Base-by-base conservation (phyloP, 2,329 filamentous ascomycete species). In the Coniochaeta sp. region DNA sequence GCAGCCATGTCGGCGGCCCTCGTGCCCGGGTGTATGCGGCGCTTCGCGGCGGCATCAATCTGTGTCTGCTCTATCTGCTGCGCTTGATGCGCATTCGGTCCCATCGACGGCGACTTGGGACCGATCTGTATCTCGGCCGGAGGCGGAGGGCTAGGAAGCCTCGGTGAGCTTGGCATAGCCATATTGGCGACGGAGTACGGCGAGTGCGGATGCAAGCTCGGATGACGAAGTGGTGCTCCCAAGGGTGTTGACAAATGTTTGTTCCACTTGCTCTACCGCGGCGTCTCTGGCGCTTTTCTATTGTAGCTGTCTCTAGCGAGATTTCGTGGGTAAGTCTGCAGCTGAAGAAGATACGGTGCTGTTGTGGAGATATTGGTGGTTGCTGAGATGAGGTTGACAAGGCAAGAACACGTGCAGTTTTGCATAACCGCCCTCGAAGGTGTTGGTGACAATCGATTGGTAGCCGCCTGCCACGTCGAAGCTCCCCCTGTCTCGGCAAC, bases 51-150 rank as follows among this genome's bases (percentile, higher is more conserved):
- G 61, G 85, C 82, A 58, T 94, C 87, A 59, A 85, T 76, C 57
- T 77, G 76, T 62, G 68, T 78, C 67, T 78, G 77, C 66, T 84
- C 83, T 63, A 83, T 83, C 69, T 79, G 81, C 66, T 77, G 80
- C 58, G 68, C 78, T 75, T 72, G 80, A 64, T 65, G 85, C 69
- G 72, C 73, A 46, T 64, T 61, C 45, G 67, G 64, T 48, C 83
- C 77, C 57, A 85, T 74, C 16, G 78, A 79, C 1, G 90, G 89
- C 48, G 90, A 94, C 62, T 65, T 63, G 52, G 67, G 66, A 47
- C 83, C 87, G 56, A 95, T 85, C 72, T 97, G 92, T 59, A 96
- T 94, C 71, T 99, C 94, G 55, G 92, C 90, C 53, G 95, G 86
- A 30, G 94, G 94, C 53, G 94, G 94, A 55, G 94, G 94, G 69